These are phyloP conservation scores for Penicillium waksmanii DNA, from an alignment of 495 filamentous ascomycete genomes.

Conservation along the genomic window DNA sequence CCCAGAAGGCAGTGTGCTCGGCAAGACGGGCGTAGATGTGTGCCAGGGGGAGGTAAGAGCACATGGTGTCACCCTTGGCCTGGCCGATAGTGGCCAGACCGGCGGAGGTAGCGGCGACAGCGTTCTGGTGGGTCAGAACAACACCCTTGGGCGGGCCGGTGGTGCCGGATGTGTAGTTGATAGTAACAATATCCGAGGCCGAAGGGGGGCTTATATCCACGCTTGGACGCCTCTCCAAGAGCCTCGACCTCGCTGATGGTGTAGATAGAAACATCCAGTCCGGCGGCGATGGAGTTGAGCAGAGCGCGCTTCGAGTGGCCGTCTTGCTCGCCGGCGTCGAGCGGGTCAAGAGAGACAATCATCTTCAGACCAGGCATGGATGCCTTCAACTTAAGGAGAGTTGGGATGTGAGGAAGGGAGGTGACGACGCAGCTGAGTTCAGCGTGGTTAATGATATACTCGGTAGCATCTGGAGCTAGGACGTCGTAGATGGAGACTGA, in stretches of 20 bases:
- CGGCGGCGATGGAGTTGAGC: slow-evolving; percentile 71
- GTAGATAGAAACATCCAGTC: slow-evolving; percentile 74
- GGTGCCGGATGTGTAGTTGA: slow-evolving; percentile 98
- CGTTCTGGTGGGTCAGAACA: slow-evolving; percentile 78
- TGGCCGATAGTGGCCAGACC: slow-evolving; percentile 57
- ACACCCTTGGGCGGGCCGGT: slow-evolving; percentile 96
- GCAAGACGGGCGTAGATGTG: slow-evolving; percentile 89
- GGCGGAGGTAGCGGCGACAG: slow-evolving; percentile 70
- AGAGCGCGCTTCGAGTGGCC: slow-evolving; percentile 80
- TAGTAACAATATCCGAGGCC: slow-evolving; percentile 80
- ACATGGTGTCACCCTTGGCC: slow-evolving; percentile 58
- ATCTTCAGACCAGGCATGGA: slow-evolving; percentile 79
- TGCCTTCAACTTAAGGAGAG: slow-evolving; percentile 81
- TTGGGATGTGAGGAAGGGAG: slow-evolving; percentile 82
- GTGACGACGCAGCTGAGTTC: slow-evolving; percentile 75
- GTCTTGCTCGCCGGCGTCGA: slow-evolving; percentile 76
- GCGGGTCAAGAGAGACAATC: slow-evolving; percentile 86
- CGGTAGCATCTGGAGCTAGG: slow-evolving; percentile 82
- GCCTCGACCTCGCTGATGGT: slow-evolving; percentile 78
- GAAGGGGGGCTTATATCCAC: slow-evolving; percentile 70
- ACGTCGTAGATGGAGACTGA: slow-evolving; percentile 97
- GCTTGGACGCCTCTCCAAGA: slow-evolving; percentile 68
- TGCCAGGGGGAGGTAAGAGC: slow-evolving; percentile 91
- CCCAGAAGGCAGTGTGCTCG: slow-evolving; percentile 75
- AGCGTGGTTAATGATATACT: slow-evolving; percentile 95